Base-by-base conservation (phyloP, 163 green algal species). In the Picocystis sp. region DNA sequence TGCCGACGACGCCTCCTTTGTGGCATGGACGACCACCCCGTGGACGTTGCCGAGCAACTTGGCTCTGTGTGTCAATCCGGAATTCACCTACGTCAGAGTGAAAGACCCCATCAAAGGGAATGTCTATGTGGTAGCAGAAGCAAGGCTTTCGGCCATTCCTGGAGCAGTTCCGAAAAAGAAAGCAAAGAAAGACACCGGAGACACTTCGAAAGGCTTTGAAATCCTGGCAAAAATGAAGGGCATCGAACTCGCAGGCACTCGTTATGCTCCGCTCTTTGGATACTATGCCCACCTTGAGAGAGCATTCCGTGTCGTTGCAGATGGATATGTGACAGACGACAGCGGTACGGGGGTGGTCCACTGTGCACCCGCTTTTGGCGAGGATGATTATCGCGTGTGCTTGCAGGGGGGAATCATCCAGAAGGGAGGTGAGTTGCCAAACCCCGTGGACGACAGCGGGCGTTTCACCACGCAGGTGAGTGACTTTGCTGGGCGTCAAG, bases 1-100 rank as follows among this genome's bases (percentile, higher is more conserved):
- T 44, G 17, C 59, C 1, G 75, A 94, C 43, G 68, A 68, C 33
- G 84, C 84, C 0, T 43, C 61, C 14, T 55, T 97, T 44, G 73
- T 96, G 13, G 92, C 92, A 1, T 99, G 91, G 91, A 99, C 91
- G 13, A 99, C 91, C 54, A 99, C 91, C 2, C 91, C 91, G 22
- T 99, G 91, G 89, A 99, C 91, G 1, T 75, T 99, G 62, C 91
- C 91, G 45, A 83, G 65, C 64, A 98, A 98, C 70, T 71, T 98
- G 42, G 84, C 88, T 14, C 83, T 99, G 17, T 99, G 91, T 65
- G 85, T 99, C 38, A 79, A 98, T 66, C 77, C 85, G 1, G 71
- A 82, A 23, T 81, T 99, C 6, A 67, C 60, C 11, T 99, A 99
- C 60, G 75, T 93, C 21, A 83, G 81, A 64, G 85, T 75, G 2